Evolutionary conservation across 257 asterid species (phyloP).

Genomic region (Cordia subcordata): DNA sequence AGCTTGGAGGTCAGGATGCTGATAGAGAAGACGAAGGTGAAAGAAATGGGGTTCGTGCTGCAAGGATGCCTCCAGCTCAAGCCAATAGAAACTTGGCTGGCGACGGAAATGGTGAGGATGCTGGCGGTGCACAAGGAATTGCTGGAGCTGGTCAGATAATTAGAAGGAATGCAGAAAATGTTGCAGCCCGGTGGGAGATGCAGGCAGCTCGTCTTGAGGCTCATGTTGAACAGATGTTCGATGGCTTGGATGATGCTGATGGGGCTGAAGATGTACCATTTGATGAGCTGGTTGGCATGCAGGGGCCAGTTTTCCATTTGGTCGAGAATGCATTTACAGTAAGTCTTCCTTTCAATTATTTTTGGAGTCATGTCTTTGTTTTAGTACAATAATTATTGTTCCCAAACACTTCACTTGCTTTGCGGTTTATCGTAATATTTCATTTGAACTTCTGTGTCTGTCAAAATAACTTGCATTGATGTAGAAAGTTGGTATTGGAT

Average conservation of each 20-base stretch:
- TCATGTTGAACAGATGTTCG: slow-evolving; percentile 98
- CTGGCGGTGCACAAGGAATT: slow-evolving; percentile 74
- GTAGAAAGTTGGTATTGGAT: no score
- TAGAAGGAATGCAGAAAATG: slow-evolving; percentile 93
- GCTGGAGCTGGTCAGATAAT: slow-evolving; percentile 93
- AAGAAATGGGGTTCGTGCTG: slow-evolving; percentile 91
- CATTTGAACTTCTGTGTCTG: no score
- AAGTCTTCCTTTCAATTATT: slow-evolving; percentile 24
- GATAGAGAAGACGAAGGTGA: slow-evolving; percentile 92
- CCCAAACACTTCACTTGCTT: background rate
- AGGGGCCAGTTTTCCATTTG: slow-evolving; percentile 97
- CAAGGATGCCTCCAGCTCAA: slow-evolving; percentile 75
- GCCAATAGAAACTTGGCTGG: slow-evolving; percentile 66
- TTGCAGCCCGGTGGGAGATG: slow-evolving; percentile 94
- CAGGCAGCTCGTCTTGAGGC: slow-evolving; percentile 99
- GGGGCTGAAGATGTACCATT: slow-evolving; percentile 99
- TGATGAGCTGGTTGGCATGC: slow-evolving; percentile 99
- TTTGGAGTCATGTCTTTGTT: background rate
- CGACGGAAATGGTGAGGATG: slow-evolving; percentile 86
- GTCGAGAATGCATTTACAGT: slow-evolving; percentile 98
- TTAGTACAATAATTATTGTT: slow-evolving; percentile 1
- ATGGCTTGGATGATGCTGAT: slow-evolving; percentile 98
- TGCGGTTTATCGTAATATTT: no score
- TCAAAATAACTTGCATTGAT: no score
- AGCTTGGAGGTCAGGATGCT: slow-evolving; percentile 94